These are phyloP conservation scores for Sclerotinia sclerotiorum DNA, from an alignment of 2,329 filamentous ascomycete species.

Conservation along the genomic window DNA sequence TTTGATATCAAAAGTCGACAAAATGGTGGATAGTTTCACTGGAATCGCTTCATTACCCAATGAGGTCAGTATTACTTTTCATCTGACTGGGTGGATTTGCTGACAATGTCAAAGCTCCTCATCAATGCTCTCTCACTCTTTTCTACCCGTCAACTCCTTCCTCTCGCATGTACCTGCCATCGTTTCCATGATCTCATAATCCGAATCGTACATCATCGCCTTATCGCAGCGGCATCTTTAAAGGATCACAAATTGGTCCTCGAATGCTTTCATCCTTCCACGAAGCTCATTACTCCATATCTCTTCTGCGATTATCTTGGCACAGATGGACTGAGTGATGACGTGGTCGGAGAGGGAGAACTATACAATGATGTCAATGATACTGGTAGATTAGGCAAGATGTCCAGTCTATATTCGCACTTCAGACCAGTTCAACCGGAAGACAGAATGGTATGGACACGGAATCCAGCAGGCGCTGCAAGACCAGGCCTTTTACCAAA, in stretches of 20 bases:
- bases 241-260: slow-evolving; percentile 66
- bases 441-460: slow-evolving; percentile 42
- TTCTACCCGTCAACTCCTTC: slow-evolving; percentile 53
- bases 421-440: slow-evolving; percentile 65
- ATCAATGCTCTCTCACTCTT: slow-evolving; percentile 51
- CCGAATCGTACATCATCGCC: slow-evolving; percentile 63
- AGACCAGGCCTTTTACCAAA: slow-evolving; percentile 31
- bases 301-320: slow-evolving; percentile 67
- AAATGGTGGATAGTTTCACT: slow-evolving; percentile 26
- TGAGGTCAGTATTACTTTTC: slow-evolving; percentile 28
- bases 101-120: slow-evolving; percentile 46
- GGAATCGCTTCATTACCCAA: slow-evolving; percentile 32
- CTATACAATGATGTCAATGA: slow-evolving; percentile 28
- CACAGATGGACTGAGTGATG: slow-evolving; percentile 54
- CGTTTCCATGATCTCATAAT: slow-evolving; percentile 63
- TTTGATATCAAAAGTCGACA: slow-evolving; percentile 14
- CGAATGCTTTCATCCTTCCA: slow-evolving; percentile 74
- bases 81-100: not conserved
- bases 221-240: slow-evolving; percentile 58
- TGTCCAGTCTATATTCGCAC: slow-evolving; percentile 64
- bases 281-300: slow-evolving; percentile 66
- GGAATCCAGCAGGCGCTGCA: slow-evolving; percentile 42
- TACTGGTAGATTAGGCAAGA: slow-evolving; percentile 45
- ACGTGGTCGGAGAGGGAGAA: slow-evolving; percentile 42
- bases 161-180: slow-evolving; percentile 57